Conservation (phyloP, 371 early-diverging fungal species). For the Choanephora cucurbitarum region DNA sequence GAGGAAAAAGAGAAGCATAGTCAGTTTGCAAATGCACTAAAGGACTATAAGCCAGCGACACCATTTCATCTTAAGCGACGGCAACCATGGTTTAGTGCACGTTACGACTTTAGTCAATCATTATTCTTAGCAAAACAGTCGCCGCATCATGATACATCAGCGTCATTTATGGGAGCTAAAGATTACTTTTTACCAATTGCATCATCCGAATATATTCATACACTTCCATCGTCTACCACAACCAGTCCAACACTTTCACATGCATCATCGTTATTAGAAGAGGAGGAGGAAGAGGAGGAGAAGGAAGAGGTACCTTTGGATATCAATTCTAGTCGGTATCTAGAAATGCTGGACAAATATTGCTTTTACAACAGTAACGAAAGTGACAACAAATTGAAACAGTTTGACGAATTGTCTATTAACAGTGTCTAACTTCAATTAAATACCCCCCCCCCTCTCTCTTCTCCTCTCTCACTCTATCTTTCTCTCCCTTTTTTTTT, state of each 20-base stretch:
- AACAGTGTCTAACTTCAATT: not conserved
- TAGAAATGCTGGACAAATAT: constrained; percentile 24
- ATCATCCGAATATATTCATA: not conserved
- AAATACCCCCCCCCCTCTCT: not conserved
- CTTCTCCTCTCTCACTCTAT: too few species aligned
- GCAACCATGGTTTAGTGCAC: constrained; percentile 26
- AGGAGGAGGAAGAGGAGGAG: too few species aligned
- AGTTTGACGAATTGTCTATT: not conserved
- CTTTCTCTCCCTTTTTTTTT: too few species aligned
- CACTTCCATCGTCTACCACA: constrained; percentile 10
- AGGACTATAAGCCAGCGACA: constrained; percentile 27
- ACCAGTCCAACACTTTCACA: constrained; percentile 22
- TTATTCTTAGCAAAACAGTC: constrained; percentile 27
- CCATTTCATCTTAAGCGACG: constrained; percentile 24
- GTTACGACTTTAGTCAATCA: constrained; percentile 39
- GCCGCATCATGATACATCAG: constrained; percentile 12
- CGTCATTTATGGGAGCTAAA: constrained; percentile 9
- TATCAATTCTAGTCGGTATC: constrained; percentile 20
- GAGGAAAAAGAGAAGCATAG: constrained; percentile 24
- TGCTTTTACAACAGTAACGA: constrained; percentile 20
- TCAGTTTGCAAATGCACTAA: constrained; percentile 26
- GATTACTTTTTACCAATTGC: constrained; percentile 2
- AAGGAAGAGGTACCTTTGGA: constrained; percentile 11
- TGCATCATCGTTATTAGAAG: not conserved
- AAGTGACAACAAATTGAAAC: not conserved